phyloP scores from a whole-genome alignment of 2,329 filamentous ascomycete species.

The Ascochyta rabiei region DNA sequence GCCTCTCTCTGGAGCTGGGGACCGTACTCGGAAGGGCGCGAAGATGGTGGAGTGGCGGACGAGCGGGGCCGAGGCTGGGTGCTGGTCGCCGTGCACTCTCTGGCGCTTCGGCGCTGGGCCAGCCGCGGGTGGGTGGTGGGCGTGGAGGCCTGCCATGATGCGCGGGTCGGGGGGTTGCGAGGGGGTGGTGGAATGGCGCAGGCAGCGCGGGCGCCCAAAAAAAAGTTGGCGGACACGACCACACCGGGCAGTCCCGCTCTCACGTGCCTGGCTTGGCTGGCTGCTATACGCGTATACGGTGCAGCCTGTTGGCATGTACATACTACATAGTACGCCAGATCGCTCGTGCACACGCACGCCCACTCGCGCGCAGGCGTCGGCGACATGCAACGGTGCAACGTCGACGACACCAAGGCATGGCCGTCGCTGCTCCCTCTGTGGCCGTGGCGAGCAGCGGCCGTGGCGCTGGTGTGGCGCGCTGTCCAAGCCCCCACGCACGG shows the following conservation, averaged over 20 bases:
- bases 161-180: not conserved
- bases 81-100: conserved; percentile 36
- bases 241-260: no score
- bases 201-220: not conserved
- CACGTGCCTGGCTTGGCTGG: no score
- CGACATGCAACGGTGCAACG: no score
- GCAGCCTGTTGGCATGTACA: no score
- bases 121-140: conserved; percentile 50
- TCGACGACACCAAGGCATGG: no score
- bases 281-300: no score
- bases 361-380: no score
- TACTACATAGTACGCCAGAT: no score
- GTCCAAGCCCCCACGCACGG: not conserved
- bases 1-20: conserved; percentile 36
- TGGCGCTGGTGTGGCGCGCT: conserved; percentile 6
- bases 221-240: no score
- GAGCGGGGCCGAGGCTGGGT: conserved; percentile 50
- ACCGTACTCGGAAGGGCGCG: conserved; percentile 90
- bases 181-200: not conserved
- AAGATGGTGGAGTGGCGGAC: conserved; percentile 76
- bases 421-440: no score
- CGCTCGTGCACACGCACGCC: no score
- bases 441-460: no score
- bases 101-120: conserved; percentile 72
- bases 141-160: conserved; percentile 57